Evolutionary conservation across 306 rosid species (phyloP).

Genomic region (Vigna mungo): DNA sequence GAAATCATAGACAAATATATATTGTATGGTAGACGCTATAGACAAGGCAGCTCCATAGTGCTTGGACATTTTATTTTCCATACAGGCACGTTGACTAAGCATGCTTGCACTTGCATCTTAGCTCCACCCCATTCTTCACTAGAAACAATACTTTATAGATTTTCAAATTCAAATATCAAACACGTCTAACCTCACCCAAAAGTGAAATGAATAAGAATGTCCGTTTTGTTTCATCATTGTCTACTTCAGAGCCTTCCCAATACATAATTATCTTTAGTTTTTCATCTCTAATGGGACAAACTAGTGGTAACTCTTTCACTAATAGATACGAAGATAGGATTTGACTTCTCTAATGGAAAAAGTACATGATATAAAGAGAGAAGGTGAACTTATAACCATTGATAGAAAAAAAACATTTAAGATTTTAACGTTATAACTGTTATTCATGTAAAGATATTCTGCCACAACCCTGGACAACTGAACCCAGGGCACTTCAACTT

Average conservation of each 20-base stretch:
- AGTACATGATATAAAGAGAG: background rate
- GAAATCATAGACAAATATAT: background rate
- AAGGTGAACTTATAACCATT: background rate
- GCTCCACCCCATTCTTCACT: background rate
- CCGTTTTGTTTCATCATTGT: background rate
- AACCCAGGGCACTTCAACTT: no score
- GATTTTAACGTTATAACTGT: background rate
- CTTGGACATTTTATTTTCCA: constrained; percentile 14
- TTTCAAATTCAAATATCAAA: constrained; percentile 19
- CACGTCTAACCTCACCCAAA: constrained; percentile 13
- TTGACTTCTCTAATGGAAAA: background rate
- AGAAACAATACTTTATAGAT: background rate
- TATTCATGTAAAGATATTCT: no score
- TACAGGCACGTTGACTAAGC: constrained; percentile 12
- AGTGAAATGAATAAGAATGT: constrained; percentile 12
- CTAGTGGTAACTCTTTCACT: background rate
- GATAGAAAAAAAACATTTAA: background rate
- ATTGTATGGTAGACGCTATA: background rate
- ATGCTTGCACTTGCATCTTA: constrained; percentile 18
- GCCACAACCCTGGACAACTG: no score
- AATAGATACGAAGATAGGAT: background rate
- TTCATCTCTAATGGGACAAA: background rate
- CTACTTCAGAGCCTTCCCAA: constrained; percentile 1
- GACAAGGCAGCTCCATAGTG: constrained; percentile 25
- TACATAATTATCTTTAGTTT: background rate